Conservation (phyloP, 1,284 basidiomycete species). For the Cutaneotrichosporon sp. region DNA sequence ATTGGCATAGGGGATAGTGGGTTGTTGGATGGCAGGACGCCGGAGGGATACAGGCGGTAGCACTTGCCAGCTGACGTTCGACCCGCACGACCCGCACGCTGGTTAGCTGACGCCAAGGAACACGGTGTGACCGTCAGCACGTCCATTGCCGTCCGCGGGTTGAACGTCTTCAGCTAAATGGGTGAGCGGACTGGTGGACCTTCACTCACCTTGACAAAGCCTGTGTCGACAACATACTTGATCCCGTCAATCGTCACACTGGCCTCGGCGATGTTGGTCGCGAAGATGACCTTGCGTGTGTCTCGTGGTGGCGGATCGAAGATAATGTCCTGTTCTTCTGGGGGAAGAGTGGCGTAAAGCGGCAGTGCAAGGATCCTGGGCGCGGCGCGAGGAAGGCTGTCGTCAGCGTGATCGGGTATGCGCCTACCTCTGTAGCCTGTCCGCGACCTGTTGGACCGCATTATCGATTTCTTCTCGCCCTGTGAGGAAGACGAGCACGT, state of each 20-base stretch:
- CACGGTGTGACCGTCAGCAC: slow-evolving; percentile 75
- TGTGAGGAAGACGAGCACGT: slow-evolving; percentile 90
- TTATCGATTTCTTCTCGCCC: slow-evolving; percentile 96
- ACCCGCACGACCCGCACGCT: slow-evolving; percentile 86
- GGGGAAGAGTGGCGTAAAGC: slow-evolving; percentile 82
- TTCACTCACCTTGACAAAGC: slow-evolving; percentile 79
- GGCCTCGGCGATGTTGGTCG: slow-evolving; percentile 96
- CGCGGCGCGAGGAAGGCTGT: slow-evolving; percentile 66
- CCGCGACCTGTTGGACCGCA: slow-evolving; percentile 76
- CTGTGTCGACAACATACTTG: slow-evolving; percentile 91
- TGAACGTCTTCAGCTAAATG: slow-evolving; percentile 73
- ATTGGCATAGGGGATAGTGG: slow-evolving; percentile 53
- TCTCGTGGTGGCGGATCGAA: slow-evolving; percentile 74
- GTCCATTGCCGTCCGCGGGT: slow-evolving; percentile 76
- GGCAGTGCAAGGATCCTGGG: slow-evolving; percentile 68
- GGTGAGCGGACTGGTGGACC: slow-evolving; percentile 7
- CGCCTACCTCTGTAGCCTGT: slow-evolving; percentile 70
- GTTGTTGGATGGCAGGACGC: slow-evolving; percentile 60
- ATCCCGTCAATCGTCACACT: slow-evolving; percentile 96
- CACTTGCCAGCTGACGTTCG: slow-evolving; percentile 87
- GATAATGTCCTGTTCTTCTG: slow-evolving; percentile 78
- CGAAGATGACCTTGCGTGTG: slow-evolving; percentile 82
- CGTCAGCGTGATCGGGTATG: slow-evolving; percentile 23
- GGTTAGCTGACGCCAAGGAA: slow-evolving; percentile 78
- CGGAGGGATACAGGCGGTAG: slow-evolving; percentile 82